Conservation (phyloP, 78 protist genomes). For the Polysphondylium violaceum region DNA sequence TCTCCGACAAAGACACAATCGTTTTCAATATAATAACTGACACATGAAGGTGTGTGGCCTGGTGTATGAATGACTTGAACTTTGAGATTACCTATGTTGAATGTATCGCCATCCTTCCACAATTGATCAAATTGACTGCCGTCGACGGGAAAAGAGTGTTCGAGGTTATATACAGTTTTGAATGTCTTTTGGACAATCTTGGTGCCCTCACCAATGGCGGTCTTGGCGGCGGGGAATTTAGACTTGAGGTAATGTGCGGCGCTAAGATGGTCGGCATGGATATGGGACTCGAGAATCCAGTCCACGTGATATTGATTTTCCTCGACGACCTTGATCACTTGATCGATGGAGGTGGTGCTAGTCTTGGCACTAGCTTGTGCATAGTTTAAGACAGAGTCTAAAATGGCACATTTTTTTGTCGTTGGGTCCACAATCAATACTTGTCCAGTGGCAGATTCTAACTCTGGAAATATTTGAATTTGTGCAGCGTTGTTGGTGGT, state of each 20-base stretch:
- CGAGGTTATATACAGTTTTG: conserved; percentile 21
- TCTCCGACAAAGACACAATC: conserved; percentile 84
- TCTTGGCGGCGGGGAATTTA: conserved; percentile 38
- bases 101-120: conserved; percentile 66
- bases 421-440: conserved; percentile 35
- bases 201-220: conserved; percentile 60
- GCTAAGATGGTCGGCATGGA: conserved; percentile 83
- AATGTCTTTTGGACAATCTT: conserved; percentile 53
- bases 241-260: conserved; percentile 52
- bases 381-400: conserved; percentile 79
- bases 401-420: conserved; percentile 75
- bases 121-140: conserved; percentile 76
- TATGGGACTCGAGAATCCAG: conserved; percentile 84
- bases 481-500: too few relatives aligned
- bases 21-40: conserved; percentile 64
- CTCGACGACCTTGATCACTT: conserved; percentile 23
- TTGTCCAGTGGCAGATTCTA: conserved; percentile 71
- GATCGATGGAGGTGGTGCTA: conserved; percentile 49
- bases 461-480: conserved; percentile 51
- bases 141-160: conserved; percentile 29
- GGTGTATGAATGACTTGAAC: conserved; percentile 77
- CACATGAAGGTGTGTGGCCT: conserved; percentile 90
- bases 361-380: conserved; percentile 21
- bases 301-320: conserved; percentile 39
- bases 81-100: conserved; percentile 51